phyloP scores from a whole-genome alignment of 2,329 filamentous ascomycete species.

The Hortaea sp. region DNA sequence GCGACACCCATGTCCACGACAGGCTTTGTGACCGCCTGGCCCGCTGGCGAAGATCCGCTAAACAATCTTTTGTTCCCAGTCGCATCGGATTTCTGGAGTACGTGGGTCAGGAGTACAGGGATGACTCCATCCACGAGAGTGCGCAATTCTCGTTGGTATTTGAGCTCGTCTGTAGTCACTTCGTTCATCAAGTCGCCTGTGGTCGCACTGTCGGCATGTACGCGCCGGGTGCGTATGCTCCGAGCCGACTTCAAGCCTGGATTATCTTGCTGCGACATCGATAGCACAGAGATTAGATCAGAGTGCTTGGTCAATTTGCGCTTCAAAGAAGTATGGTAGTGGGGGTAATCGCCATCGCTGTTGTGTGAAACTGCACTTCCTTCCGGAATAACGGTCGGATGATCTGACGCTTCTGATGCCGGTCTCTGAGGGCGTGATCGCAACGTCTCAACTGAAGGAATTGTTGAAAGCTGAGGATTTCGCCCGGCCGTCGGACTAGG shows the following conservation, averaged over 20 bases:
- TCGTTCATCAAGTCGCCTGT: conserved; percentile 69
- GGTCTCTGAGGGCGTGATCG: conserved; percentile 22
- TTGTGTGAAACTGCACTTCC: conserved; percentile 16
- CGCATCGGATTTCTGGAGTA: conserved; percentile 61
- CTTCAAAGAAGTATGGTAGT: conserved; percentile 42
- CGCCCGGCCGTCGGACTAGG: conserved; percentile 17
- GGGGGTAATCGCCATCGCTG: conserved; percentile 20
- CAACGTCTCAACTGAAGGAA: conserved; percentile 47
- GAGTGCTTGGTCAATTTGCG: conserved; percentile 81
- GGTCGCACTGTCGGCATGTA: conserved; percentile 56
- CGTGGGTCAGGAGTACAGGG: conserved; percentile 77
- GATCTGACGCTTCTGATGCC: conserved; percentile 25
- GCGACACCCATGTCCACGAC: conserved; percentile 91
- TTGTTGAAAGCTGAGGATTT: conserved; percentile 48
- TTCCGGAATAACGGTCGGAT: conserved; percentile 14
- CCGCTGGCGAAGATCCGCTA: conserved; percentile 35
- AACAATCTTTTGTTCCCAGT: conserved; percentile 16
- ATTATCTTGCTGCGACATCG: conserved; percentile 53
- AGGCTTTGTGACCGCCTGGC: conserved; percentile 62
- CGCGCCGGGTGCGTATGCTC: conserved; percentile 66
- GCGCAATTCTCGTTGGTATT: conserved; percentile 83
- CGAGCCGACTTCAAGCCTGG: conserved; percentile 65
- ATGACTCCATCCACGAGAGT: conserved; percentile 93
- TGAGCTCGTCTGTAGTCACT: conserved; percentile 70
- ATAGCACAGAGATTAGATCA: conserved; percentile 87